Evolutionary conservation across 371 early-diverging fungal genomes (phyloP).

Genomic region (Dichotomocladium elegans): DNA sequence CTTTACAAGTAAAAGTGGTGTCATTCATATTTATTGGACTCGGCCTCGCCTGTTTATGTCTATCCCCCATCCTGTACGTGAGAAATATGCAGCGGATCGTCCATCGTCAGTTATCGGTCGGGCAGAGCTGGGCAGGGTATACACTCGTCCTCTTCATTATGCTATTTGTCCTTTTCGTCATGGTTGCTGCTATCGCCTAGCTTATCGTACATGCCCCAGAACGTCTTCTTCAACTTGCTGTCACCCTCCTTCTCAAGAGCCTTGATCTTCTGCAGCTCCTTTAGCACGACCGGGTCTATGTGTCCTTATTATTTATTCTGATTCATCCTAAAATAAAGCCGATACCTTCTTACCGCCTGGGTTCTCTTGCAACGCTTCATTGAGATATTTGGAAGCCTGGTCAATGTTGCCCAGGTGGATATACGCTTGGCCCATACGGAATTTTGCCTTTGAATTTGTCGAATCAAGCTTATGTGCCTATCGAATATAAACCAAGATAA

Average conservation of each 20-base stretch:
- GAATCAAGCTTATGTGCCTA: constrained; percentile 26
- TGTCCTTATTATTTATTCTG: background rate
- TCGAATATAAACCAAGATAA: background rate
- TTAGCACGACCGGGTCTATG: constrained; percentile 5
- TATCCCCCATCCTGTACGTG: constrained; percentile 22
- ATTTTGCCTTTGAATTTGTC: constrained; percentile 31
- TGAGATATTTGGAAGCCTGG: constrained; percentile 21
- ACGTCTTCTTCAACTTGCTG: constrained; percentile 2
- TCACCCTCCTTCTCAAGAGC: constrained; percentile 10
- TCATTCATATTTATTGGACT: constrained; percentile 30
- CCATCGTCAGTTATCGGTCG: constrained; percentile 20
- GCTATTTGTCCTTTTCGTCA: constrained; percentile 29
- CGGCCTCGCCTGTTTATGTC: constrained; percentile 26
- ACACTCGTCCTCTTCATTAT: constrained; percentile 20
- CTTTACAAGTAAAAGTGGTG: constrained; percentile 18
- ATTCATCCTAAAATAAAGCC: background rate
- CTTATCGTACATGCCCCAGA: constrained; percentile 10
- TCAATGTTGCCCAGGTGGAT: constrained; percentile 24
- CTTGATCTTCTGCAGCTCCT: constrained; percentile 6
- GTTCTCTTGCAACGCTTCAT: constrained; percentile 15
- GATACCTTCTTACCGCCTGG: constrained; percentile 35
- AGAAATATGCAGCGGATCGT: constrained; percentile 30
- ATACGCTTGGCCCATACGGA: constrained; percentile 40
- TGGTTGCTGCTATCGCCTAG: constrained; percentile 23
- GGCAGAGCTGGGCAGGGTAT: constrained; percentile 34